Percentiles rank a stretch among this genome's conserved stretches.
Conservation (phyloP, 1,284 basidiomycete genomes). For the Ustilago xerochloae region DNA sequence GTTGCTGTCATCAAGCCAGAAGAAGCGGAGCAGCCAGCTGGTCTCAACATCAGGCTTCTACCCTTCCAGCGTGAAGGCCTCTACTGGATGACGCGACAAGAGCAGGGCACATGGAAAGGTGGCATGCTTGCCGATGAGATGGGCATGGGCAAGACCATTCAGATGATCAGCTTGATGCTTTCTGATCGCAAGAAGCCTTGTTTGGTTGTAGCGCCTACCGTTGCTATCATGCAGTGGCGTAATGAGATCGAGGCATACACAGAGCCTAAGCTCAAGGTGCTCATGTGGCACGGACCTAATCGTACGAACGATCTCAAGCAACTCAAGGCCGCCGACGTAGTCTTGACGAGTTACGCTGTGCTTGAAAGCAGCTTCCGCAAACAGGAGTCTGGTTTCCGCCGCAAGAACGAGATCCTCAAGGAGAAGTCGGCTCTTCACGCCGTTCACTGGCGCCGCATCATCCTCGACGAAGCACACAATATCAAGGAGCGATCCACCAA, state of each 20-base stretch:
- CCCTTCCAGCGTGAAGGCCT: constrained; percentile 89
- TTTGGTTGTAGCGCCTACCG: constrained; percentile 88
- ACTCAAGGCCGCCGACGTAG: constrained; percentile 87
- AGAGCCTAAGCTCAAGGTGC: constrained; percentile 72
- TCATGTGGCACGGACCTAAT: constrained; percentile 88
- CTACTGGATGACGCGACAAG: constrained; percentile 95
- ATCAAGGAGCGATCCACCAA: constrained; percentile 88
- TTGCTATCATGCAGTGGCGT: constrained; percentile 98
- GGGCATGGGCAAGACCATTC: constrained; percentile 99
- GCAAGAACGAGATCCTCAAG: constrained; percentile 84
- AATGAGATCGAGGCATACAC: constrained; percentile 83
- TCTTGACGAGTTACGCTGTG: constrained; percentile 74
- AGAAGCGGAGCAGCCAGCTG: constrained; percentile 76
- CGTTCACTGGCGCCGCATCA: constrained; percentile 85
- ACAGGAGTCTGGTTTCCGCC: constrained; percentile 90
- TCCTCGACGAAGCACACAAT: constrained; percentile 95
- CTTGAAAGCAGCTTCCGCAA: constrained; percentile 92
- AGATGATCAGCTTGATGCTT: constrained; percentile 90
- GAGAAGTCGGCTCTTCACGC: constrained; percentile 87
- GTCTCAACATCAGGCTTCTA: constrained; percentile 74
- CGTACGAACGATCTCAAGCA: constrained; percentile 74
- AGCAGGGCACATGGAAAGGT: constrained; percentile 85
- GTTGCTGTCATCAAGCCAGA: constrained; percentile 73
- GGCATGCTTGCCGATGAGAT: constrained; percentile 92
- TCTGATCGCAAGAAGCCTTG: constrained; percentile 83